phyloP scores from a whole-genome alignment of 2,329 filamentous ascomycete species.

The Nemania sp. region DNA sequence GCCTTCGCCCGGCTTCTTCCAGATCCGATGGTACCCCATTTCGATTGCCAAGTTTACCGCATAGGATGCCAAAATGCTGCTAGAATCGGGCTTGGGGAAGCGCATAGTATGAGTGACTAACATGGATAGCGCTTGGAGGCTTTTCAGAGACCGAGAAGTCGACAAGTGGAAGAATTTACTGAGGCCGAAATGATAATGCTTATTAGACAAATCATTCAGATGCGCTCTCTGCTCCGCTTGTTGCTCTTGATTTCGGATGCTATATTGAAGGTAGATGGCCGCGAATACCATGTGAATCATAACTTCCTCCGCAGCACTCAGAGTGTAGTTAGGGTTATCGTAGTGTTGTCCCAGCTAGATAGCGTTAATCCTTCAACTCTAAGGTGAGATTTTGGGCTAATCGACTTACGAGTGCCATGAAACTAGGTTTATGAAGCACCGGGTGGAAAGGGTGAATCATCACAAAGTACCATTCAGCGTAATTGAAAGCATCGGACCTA shows the following conservation, averaged over 20 bases:
- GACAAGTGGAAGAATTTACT: slow-evolving; percentile 75
- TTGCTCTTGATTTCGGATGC: slow-evolving; percentile 73
- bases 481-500: slow-evolving; percentile 73
- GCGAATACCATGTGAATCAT: slow-evolving; percentile 84
- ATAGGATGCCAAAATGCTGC: slow-evolving; percentile 74
- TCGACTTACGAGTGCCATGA: slow-evolving; percentile 72
- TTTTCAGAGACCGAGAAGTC: slow-evolving; percentile 70
- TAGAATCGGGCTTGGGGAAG: slow-evolving; percentile 83
- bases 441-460: slow-evolving; percentile 79
- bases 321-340: slow-evolving; percentile 73
- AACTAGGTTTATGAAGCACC: slow-evolving; percentile 80
- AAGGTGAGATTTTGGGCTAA: not conserved
- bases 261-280: slow-evolving; percentile 81
- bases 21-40: slow-evolving; percentile 79
- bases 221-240: slow-evolving; percentile 64
- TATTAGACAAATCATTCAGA: slow-evolving; percentile 75
- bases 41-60: slow-evolving; percentile 79
- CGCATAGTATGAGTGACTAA: slow-evolving; percentile 79
- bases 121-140: slow-evolving; percentile 79
- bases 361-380: slow-evolving; percentile 37
- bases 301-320: slow-evolving; percentile 73
- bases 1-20: slow-evolving; percentile 60
- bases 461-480: slow-evolving; percentile 80
- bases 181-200: slow-evolving; percentile 81
- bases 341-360: slow-evolving; percentile 73